Base-by-base conservation (phyloP, 768 basidiomycete genomes). In the Vararia minispora region DNA sequence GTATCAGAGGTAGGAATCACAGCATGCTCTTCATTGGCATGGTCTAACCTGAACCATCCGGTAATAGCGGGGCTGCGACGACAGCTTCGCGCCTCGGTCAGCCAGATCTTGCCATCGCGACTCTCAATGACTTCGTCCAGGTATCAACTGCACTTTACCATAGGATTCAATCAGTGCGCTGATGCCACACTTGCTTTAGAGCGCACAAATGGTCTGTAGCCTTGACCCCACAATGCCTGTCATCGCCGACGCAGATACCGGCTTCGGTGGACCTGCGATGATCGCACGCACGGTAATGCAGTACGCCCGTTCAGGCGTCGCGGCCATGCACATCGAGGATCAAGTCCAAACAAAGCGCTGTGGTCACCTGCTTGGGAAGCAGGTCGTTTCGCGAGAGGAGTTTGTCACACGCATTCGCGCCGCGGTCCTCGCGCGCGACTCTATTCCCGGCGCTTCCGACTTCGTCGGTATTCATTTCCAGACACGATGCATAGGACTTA, bases 271-370 rank as follows among this genome's bases (percentile, higher is more conserved):
- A 13, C 75, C 80, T 2, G 71, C 73, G 8, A 85, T 76, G 66
- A 73, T 85, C 21, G 78, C 79, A 9, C 79, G 81, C 27, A 85
- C 82, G 3, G 76, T 86, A 7, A 68, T 61, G 14, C 72, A 80
- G 54, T 85, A 84, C 43, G 70, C 61, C 4, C 68, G 69, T 33
- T 71, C 78, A 11, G 82, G 83, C 22, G 73, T 84, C 17, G 83
- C 82, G 13, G 83, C 64, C 3, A 65, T 82, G 50, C 82, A 86
- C 54, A 84, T 86, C 27, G 82, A 86, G 56, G 82, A 84, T 50
- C 82, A 86, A 58, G 79, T 84, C 1, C 83, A 84, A 53, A 84
- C 79, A 1, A 85, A 85, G 56, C 72, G 82, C 40, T 86, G 82
- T 42, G 82, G 84, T 1, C 84, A 86, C 53, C 60, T 86, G 31